A percentile compares a stretch with the other conserved stretches of the same genome.
Evolutionary conservation across 2,329 filamentous ascomycete species (phyloP).

Genomic region (Pseudogymnoascus sp.): DNA sequence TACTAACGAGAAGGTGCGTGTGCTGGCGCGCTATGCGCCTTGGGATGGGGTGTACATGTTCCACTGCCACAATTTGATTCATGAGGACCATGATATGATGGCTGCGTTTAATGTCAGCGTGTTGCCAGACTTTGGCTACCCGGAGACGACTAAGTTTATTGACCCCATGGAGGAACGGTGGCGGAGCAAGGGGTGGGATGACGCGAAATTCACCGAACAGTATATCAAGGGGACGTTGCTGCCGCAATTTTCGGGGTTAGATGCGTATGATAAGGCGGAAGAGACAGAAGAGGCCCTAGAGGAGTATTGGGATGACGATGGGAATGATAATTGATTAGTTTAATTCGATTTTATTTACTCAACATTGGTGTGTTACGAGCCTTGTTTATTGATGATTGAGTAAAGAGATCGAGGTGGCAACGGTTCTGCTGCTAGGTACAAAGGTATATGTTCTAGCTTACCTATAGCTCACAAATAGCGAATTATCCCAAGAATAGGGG

Average conservation of each 20-base stretch:
- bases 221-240: no score
- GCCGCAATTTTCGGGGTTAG: background rate
- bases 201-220: background rate
- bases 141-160: conserved; percentile 15
- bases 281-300: background rate
- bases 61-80: conserved; percentile 29
- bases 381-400: no score
- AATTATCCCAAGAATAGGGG: no score
- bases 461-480: no score
- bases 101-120: conserved; percentile 22
- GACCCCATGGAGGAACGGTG: conserved; percentile 16
- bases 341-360: no score
- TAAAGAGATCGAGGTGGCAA: no score
- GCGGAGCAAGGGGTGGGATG: background rate
- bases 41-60: conserved; percentile 45
- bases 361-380: no score
- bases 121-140: conserved; percentile 15
- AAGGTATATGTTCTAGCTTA: no score
- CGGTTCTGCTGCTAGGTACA: no score
- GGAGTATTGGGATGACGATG: background rate
- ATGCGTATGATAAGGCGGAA: background rate
- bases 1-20: conserved; percentile 34
- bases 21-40: conserved; percentile 43
- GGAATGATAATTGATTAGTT: no score
- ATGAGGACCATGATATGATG: conserved; percentile 29